Evolutionary conservation across 1,139 yeast genomes (phyloP).

Genomic region (Meyerozyma carpophila): DNA sequence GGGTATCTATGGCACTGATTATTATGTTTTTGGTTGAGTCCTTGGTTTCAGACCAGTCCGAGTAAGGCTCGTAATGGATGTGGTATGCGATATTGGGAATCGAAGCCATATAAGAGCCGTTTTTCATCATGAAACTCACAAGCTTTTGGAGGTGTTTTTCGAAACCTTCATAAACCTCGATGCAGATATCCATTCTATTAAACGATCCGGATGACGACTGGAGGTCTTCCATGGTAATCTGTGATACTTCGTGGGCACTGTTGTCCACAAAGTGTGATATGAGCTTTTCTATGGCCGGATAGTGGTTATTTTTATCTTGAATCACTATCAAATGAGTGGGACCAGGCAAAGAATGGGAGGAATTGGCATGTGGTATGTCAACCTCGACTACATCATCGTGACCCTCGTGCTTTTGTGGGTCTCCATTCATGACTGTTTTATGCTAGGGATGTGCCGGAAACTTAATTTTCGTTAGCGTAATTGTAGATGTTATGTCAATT

Average conservation of each 20-base stretch:
- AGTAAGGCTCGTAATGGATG: conserved; percentile 30
- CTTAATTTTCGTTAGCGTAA: too few species aligned
- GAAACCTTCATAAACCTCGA: conserved; percentile 30
- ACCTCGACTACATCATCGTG: not conserved
- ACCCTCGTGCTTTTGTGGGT: not conserved
- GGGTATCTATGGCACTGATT: conserved; percentile 17
- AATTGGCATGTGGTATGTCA: conserved; percentile 1
- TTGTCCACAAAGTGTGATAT: not conserved
- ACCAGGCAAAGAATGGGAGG: conserved; percentile 9
- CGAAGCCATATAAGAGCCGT: conserved; percentile 13
- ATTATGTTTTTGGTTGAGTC: conserved; percentile 23
- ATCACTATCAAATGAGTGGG: conserved; percentile 9
- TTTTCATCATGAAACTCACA: conserved; percentile 17
- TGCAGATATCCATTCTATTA: conserved; percentile 22
- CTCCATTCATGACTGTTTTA: not conserved
- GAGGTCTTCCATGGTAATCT: conserved; percentile 7
- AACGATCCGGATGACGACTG: conserved; percentile 8
- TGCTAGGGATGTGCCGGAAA: too few species aligned
- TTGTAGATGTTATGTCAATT: not conserved
- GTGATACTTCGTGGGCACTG: not conserved
- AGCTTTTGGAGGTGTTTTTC: conserved; percentile 18
- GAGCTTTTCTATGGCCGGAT: not conserved
- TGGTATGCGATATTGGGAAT: conserved; percentile 30
- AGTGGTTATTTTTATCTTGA: not conserved
- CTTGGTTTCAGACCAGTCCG: conserved; percentile 31